Evolutionary conservation across 73 alveolate species (phyloP), one percentile per base, ranked within the genome.

Genomic region (Paramecium tetraurelia): DNA sequence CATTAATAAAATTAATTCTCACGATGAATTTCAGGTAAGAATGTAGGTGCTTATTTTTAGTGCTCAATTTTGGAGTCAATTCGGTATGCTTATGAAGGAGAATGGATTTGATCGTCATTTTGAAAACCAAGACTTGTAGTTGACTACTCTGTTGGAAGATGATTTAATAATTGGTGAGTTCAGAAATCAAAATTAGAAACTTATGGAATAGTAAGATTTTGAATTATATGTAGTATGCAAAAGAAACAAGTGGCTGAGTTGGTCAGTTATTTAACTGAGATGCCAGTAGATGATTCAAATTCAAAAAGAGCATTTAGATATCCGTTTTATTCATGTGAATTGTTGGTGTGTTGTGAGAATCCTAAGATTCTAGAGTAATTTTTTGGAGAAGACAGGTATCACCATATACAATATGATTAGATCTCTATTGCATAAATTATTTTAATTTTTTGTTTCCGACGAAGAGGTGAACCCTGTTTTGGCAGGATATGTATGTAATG

Each of bases 251-350:
- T 80, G 76, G n/a, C 57, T 31, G 90, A 40, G 57, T 80, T 80
- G 9, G 72, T 80, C n/a, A 18, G 35, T 24, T 80, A 41, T 46
- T 21, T 80, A 31, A 48, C 75, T 22, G 72, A 31, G 46, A 48
- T 44, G 75, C 90, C 90, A 22, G 44, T 7, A 18, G 57, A 80
- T 80, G 90, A 80, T 43, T 40, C 43, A 40, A 80, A 80, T 46
- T 40, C 70, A 46, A 80, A 80, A 80, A 80, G 90, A 80, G 70
- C 90, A 4, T 80, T 80, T 46, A 16, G 90, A 18, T 80, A 80
- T 48, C 90, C 90, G 43, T 80, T 80, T 63, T 80, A 80, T 80
- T 21, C 90, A 22, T 80, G 90, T 80, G 90, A 80, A 35, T 43
- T 80, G n/a, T 80, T 80, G 14, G 48, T 59, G 12, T 80, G 90